Conservation (phyloP, 2,329 filamentous ascomycete species). For the Fusarium acutatum region DNA sequence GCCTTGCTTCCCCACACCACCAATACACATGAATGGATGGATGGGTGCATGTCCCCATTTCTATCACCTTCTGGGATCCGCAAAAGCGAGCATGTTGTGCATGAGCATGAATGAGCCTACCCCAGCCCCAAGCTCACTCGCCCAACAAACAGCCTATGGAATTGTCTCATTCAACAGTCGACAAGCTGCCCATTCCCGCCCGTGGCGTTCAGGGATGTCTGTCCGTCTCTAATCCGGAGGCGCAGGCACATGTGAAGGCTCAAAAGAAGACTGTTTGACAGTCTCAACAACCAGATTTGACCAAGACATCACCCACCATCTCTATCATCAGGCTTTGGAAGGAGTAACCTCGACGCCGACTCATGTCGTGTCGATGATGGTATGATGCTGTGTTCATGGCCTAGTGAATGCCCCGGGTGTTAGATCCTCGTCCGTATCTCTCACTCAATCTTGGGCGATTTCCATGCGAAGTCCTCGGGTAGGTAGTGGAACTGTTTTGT, state of each 20-base stretch:
- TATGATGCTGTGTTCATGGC: not conserved
- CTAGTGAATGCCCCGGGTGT: not conserved
- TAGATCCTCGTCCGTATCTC: not conserved
- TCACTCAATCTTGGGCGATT: not conserved
- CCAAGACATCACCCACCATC: not conserved
- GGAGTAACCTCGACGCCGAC: not conserved
- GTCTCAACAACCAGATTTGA: not conserved
- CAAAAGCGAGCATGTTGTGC: constrained; percentile 37
- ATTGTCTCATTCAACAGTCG: not conserved
- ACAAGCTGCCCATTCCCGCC: constrained; percentile 11
- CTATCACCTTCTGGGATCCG: constrained; percentile 21
- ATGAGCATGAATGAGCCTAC: constrained; percentile 19
- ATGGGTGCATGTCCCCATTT: constrained; percentile 3
- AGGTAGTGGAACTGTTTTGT: constrained; percentile 9
- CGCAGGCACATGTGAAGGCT: not conserved
- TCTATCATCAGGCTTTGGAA: not conserved
- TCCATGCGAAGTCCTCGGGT: not conserved
- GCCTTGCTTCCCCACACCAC: constrained; percentile 30
- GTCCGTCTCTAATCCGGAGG: not conserved
- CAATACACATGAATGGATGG: not conserved
- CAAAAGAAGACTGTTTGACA: not conserved
- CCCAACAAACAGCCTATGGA: constrained; percentile 25
- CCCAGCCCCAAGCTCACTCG: constrained; percentile 1
- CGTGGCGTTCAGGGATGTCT: constrained; percentile 7
- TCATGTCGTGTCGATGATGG: not conserved